Evolutionary conservation across 805 yeast genomes (phyloP).

Genomic region (Candida fluviatilis): DNA sequence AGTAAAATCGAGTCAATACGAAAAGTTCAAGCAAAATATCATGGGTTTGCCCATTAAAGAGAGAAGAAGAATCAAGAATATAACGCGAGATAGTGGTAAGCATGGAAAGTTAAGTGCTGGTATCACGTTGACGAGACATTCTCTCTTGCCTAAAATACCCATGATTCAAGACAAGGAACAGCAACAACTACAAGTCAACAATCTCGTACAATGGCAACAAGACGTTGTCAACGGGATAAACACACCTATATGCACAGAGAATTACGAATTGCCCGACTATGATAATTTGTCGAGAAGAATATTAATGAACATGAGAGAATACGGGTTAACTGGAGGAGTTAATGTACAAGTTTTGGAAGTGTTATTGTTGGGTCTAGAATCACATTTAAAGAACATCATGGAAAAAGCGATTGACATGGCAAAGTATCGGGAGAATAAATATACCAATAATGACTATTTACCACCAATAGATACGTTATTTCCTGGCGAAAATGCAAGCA

Average conservation of each 20-base stretch:
- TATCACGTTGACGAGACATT: constrained; percentile 65
- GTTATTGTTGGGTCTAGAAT: constrained; percentile 74
- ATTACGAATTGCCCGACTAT: constrained; percentile 77
- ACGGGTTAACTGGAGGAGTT: constrained; percentile 82
- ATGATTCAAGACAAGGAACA: constrained; percentile 51
- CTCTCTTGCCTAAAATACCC: constrained; percentile 81
- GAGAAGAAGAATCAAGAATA: constrained; percentile 76
- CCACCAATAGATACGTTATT: constrained; percentile 8
- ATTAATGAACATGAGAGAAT: constrained; percentile 81
- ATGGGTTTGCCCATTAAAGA: constrained; percentile 83
- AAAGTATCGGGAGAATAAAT: constrained; percentile 51
- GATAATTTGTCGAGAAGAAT: constrained; percentile 65
- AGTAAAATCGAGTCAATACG: constrained; percentile 67
- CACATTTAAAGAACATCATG: constrained; percentile 67
- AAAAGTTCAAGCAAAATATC: constrained; percentile 77
- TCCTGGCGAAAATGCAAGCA: constrained; percentile 1
- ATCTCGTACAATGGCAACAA: constrained; percentile 82
- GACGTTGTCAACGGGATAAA: constrained; percentile 85
- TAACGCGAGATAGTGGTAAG: constrained; percentile 80
- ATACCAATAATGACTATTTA: constrained; percentile 33
- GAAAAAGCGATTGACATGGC: constrained; percentile 74
- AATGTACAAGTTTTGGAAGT: constrained; percentile 76
- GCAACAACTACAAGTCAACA: constrained; percentile 41
- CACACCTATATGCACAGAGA: constrained; percentile 73
- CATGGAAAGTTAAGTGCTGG: constrained; percentile 67